phyloP scores from a whole-genome alignment of 148 eudicot genomes.

The Rhododendron griersonianum region DNA sequence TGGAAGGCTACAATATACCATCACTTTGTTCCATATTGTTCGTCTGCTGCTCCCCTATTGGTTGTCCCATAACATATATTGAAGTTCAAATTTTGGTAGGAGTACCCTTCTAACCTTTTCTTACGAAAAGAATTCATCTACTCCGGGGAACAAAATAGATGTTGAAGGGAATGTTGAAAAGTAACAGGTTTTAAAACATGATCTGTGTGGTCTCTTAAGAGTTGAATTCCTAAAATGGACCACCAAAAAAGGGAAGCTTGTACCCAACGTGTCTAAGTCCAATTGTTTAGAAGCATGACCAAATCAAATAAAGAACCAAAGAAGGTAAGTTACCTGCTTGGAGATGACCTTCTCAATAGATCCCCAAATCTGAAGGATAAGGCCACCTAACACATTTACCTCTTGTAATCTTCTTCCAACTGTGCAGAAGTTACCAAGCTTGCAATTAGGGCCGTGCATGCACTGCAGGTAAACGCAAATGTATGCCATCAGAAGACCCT shows the following conservation, averaged over 20 bases:
- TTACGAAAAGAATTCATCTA: background rate
- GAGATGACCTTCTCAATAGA: background rate
- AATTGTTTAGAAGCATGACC: background rate
- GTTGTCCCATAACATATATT: background rate
- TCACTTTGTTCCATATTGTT: background rate
- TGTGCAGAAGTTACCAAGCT: background rate
- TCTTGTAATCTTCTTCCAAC: background rate
- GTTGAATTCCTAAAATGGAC: background rate
- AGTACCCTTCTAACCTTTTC: background rate
- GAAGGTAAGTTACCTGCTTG: background rate
- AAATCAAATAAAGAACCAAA: background rate
- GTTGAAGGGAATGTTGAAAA: background rate
- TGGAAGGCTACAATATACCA: background rate
- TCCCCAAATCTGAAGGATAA: background rate
- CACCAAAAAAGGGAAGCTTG: background rate
- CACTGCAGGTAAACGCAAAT: background rate
- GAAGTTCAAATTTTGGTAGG: background rate
- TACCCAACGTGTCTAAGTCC: background rate
- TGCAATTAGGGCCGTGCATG: constrained; percentile 1
- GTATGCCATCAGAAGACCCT: background rate
- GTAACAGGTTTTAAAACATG: background rate
- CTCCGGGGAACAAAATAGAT: background rate
- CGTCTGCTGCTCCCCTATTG: background rate
- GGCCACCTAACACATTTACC: background rate
- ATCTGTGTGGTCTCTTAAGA: background rate